A percentile compares a stretch with the other conserved stretches of the same genome.
Evolutionary conservation across 768 basidiomycete species (phyloP).

Genomic region (Piloderma croceum): DNA sequence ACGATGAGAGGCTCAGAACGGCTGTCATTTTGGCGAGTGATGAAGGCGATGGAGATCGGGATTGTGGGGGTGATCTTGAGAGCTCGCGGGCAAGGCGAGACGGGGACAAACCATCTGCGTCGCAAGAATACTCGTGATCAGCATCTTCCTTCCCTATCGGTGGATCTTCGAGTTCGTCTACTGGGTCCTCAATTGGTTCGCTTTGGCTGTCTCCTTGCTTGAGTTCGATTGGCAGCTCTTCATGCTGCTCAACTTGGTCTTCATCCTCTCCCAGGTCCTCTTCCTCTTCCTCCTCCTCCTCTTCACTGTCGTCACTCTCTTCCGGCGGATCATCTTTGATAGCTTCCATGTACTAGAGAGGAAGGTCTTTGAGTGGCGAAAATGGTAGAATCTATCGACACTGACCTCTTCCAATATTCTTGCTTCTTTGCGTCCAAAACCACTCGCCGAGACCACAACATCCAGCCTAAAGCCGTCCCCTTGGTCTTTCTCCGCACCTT

Average conservation of each 20-base stretch:
- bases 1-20: conserved; percentile 34
- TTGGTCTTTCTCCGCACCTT: conserved; percentile 34
- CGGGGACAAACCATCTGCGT: no score
- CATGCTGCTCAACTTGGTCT: conserved; percentile 7
- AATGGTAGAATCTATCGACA: conserved; percentile 17
- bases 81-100: conserved; percentile 25
- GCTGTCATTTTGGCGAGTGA: conserved; percentile 38
- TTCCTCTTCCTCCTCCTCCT: conserved; percentile 34
- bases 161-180: conserved; percentile 4
- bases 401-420: conserved; percentile 78
- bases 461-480: conserved; percentile 70
- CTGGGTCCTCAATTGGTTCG: background rate
- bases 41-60: conserved; percentile 40
- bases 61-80: conserved; percentile 50
- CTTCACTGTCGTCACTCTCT: conserved; percentile 32
- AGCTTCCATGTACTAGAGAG: conserved; percentile 58
- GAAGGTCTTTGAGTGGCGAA: conserved; percentile 14
- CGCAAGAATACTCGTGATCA: no score
- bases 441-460: conserved; percentile 90
- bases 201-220: conserved; percentile 4
- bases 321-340: conserved; percentile 23
- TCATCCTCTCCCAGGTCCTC: conserved; percentile 29
- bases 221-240: conserved; percentile 1
- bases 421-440: conserved; percentile 82
- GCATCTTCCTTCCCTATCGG: conserved; percentile 22